Evolutionary conservation across 116 monocot genomes (phyloP).

Genomic region (Iris pallida): DNA sequence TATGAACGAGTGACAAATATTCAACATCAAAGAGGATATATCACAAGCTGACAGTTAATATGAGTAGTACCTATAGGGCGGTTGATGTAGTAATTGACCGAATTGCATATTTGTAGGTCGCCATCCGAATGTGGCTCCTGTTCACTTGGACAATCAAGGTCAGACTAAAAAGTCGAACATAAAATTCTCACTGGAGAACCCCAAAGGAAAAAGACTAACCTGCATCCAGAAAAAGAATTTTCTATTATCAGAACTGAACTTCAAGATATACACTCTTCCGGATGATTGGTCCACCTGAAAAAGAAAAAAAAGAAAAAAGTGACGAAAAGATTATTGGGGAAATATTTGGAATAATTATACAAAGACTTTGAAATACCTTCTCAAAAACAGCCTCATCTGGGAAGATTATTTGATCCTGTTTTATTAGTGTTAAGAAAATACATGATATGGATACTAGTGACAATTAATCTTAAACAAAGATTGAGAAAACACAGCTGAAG

Average conservation of each 20-base stretch:
- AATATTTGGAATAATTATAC: neutral
- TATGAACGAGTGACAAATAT: constrained; percentile 12
- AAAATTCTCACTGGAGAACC: neutral
- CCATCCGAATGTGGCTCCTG: constrained; percentile 68
- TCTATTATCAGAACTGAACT: constrained; percentile 66
- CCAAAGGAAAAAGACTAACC: constrained; percentile 23
- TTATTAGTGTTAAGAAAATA: constrained; percentile 28
- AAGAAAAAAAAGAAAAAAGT: constrained; percentile 5
- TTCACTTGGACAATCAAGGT: constrained; percentile 11
- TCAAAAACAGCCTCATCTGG: constrained; percentile 86
- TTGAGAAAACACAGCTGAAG: no score
- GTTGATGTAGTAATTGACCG: constrained; percentile 66
- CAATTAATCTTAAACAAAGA: no score
- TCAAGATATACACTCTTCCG: constrained; percentile 80
- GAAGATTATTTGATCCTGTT: constrained; percentile 81
- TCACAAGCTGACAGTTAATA: neutral
- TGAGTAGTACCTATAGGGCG: constrained; percentile 61
- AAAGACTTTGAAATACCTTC: constrained; percentile 39
- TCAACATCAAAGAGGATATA: neutral
- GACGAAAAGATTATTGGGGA: neutral
- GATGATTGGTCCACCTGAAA: constrained; percentile 69
- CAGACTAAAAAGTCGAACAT: neutral
- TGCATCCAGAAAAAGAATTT: constrained; percentile 92
- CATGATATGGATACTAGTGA: no score
- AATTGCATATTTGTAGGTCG: constrained; percentile 56